Percentiles rank a stretch among this genome's conserved stretches.
Conservation (phyloP, 805 yeast species). For the Teunomyces pallodes region DNA sequence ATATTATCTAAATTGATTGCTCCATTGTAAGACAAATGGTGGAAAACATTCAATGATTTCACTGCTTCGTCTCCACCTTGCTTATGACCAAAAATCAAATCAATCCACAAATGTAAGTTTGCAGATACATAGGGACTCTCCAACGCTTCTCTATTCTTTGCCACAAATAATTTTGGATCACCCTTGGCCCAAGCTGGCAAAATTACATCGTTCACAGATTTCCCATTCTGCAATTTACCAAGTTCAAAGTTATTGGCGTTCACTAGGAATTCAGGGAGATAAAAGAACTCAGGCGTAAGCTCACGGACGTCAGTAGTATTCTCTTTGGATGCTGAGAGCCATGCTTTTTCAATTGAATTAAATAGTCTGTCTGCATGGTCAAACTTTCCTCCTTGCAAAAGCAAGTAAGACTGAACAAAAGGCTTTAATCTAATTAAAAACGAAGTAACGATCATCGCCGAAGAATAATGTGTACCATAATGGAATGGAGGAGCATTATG, state of each 20-base stretch:
- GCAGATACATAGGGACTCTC: slow-evolving; percentile 80
- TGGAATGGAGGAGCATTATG: slow-evolving; percentile 71
- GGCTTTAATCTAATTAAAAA: slow-evolving; percentile 76
- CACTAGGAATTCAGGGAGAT: slow-evolving; percentile 70
- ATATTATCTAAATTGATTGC: slow-evolving; percentile 75
- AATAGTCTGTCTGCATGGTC: slow-evolving; percentile 87
- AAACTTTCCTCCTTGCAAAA: slow-evolving; percentile 83
- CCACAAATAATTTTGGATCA: slow-evolving; percentile 71
- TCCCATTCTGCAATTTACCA: slow-evolving; percentile 66
- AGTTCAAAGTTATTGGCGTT: slow-evolving; percentile 68
- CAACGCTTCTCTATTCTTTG: slow-evolving; percentile 75
- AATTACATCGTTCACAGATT: slow-evolving; percentile 57
- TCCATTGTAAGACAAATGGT: slow-evolving; percentile 81
- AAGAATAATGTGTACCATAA: slow-evolving; percentile 90
- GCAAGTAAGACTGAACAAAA: slow-evolving; percentile 71
- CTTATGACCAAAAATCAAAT: slow-evolving; percentile 75
- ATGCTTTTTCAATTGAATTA: slow-evolving; percentile 69
- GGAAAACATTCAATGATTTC: slow-evolving; percentile 70
- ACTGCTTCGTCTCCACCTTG: slow-evolving; percentile 74
- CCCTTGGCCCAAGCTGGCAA: slow-evolving; percentile 84
- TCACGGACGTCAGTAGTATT: slow-evolving; percentile 88
- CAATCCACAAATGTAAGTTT: slow-evolving; percentile 81
- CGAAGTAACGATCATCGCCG: slow-evolving; percentile 90
- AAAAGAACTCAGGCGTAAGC: slow-evolving; percentile 81
- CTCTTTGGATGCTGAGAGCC: slow-evolving; percentile 77